Evolutionary conservation across 1,284 basidiomycete genomes (phyloP).

Genomic region (Neonothopanus nambi): DNA sequence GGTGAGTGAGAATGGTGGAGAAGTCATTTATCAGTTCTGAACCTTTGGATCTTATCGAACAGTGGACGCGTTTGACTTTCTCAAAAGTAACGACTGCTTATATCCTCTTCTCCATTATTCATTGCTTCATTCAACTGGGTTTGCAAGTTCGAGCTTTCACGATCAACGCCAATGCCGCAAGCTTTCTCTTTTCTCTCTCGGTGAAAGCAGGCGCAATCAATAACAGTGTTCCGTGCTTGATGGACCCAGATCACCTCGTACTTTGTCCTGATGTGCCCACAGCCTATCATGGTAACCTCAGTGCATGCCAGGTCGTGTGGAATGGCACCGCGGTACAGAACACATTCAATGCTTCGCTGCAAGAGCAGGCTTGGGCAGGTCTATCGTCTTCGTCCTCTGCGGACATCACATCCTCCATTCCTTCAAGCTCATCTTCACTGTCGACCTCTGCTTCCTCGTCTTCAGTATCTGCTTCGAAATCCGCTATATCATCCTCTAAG

Average conservation of each 20-base stretch:
- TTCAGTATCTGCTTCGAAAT: conserved; percentile 11
- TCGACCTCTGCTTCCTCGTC: conserved; percentile 6
- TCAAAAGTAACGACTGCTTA: conserved; percentile 67
- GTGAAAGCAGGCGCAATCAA: conserved; percentile 47
- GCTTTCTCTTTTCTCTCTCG: conserved; percentile 53
- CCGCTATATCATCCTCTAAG: conserved; percentile 13
- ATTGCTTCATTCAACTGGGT: conserved; percentile 67
- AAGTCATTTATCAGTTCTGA: neutral
- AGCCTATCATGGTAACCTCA: conserved; percentile 41
- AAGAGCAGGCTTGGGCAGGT: neutral
- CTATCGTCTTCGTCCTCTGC: neutral
- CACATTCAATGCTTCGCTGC: neutral
- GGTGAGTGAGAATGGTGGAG: conserved; percentile 31
- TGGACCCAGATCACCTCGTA: conserved; percentile 41
- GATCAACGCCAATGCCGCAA: conserved; percentile 59
- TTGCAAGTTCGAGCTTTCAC: conserved; percentile 69
- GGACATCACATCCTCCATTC: conserved; percentile 15
- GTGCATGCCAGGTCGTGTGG: conserved; percentile 60
- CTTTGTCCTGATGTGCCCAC: conserved; percentile 59
- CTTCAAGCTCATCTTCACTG: neutral
- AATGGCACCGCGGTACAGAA: conserved; percentile 14
- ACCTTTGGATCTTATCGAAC: conserved; percentile 16
- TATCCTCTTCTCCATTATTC: conserved; percentile 64
- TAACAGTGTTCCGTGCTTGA: conserved; percentile 55
- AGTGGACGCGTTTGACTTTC: conserved; percentile 74